phyloP scores from a whole-genome alignment of 1,284 basidiomycete genomes.

The Butyriboletus appendiculatus region DNA sequence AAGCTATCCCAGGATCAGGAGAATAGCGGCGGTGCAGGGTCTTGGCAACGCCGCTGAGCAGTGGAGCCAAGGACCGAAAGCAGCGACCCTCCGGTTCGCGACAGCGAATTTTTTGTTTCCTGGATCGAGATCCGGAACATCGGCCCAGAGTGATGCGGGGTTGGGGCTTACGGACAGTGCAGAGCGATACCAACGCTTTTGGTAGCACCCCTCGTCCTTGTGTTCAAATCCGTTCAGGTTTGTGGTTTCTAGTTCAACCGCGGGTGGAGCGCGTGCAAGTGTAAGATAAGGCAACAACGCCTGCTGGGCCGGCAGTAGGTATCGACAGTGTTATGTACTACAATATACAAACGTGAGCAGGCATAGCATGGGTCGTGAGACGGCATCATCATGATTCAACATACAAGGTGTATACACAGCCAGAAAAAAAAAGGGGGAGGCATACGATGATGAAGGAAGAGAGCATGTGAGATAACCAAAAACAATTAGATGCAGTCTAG shows the following conservation, averaged over 20 bases:
- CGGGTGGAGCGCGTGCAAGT: background rate
- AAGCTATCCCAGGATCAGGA: constrained; percentile 8
- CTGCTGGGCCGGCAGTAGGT: constrained; percentile 30
- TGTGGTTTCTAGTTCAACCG: background rate
- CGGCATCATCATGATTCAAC: constrained; percentile 25
- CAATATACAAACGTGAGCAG: constrained; percentile 35
- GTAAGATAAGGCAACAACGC: constrained; percentile 22
- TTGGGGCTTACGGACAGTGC: constrained; percentile 15
- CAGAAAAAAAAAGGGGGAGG: constrained; percentile 3
- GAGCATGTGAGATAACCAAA: constrained; percentile 24
- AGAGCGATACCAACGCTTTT: constrained; percentile 6
- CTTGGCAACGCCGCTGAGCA: constrained; percentile 34
- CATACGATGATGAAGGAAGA: constrained; percentile 23
- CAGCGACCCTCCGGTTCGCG: constrained; percentile 33
- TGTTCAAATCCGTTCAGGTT: constrained; percentile 3
- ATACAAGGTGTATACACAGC: constrained; percentile 34
- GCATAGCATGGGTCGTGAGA: constrained; percentile 22
- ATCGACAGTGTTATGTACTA: constrained; percentile 33
- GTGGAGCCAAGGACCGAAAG: constrained; percentile 13
- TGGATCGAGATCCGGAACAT: constrained; percentile 31
- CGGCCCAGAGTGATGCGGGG: constrained; percentile 30
- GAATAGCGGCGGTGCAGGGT: constrained; percentile 23
- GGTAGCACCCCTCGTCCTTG: constrained; percentile 9
- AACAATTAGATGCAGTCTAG: constrained; percentile 15
- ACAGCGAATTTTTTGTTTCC: constrained; percentile 27